Percentiles rank a stretch among this genome's conserved stretches.
Evolutionary conservation across 2,329 filamentous ascomycete species (phyloP).

Genomic region (Knoxdaviesia proteae): DNA sequence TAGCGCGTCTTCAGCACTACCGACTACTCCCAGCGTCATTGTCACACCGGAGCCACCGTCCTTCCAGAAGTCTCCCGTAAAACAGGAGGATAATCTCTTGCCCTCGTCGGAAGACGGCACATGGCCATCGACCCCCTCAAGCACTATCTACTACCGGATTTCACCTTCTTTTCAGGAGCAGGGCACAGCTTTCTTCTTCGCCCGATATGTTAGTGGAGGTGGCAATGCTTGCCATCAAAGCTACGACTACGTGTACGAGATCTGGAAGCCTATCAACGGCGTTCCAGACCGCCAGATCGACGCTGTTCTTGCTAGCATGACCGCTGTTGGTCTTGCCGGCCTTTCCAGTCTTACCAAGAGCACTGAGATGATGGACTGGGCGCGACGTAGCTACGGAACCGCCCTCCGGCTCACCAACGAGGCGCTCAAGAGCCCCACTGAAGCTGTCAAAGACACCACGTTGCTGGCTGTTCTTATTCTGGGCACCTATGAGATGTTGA

Average conservation of each 20-base stretch:
- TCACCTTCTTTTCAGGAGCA: constrained; percentile 18
- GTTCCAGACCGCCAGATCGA: constrained; percentile 16
- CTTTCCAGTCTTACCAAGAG: constrained; percentile 24
- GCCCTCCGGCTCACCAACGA: constrained; percentile 28
- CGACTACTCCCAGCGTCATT: no score
- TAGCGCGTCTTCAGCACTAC: no score
- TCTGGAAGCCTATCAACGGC: constrained; percentile 24
- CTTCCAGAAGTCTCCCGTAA: no score
- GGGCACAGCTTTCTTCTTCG: constrained; percentile 28
- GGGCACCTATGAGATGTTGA: constrained; percentile 32
- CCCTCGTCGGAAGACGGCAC: constrained; percentile 13
- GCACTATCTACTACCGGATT: constrained; percentile 12
- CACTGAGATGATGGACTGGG: constrained; percentile 21
- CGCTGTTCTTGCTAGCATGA: constrained; percentile 28
- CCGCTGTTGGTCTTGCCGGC: constrained; percentile 31
- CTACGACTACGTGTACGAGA: constrained; percentile 30
- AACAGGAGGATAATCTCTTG: constrained; percentile 3
- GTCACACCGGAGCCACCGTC: no score
- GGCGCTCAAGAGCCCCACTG: constrained; percentile 22
- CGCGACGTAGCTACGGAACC: constrained; percentile 27
- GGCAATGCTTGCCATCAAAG: constrained; percentile 24
- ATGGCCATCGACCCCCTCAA: constrained; percentile 11
- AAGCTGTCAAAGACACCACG: constrained; percentile 25
- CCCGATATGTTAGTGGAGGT: constrained; percentile 25
- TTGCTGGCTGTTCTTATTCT: constrained; percentile 32